Percentiles rank a stretch among this genome's conserved stretches.
phyloP scores from a whole-genome alignment of 257 asterid species.

The Pogostemon cablin region DNA sequence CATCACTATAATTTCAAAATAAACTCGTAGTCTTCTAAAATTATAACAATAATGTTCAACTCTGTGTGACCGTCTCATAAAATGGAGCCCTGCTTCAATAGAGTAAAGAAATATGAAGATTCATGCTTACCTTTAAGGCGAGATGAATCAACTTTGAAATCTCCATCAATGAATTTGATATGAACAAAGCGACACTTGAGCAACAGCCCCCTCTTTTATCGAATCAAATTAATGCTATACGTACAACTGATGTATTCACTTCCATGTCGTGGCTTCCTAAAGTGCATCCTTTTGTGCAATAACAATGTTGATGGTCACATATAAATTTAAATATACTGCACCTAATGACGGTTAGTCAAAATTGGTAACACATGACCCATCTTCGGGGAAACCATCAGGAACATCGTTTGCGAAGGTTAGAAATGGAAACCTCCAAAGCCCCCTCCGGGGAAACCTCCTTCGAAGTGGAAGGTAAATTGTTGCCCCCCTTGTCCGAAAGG shows the following conservation, averaged over 20 bases:
- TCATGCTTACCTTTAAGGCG: background rate
- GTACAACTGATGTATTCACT: conserved; percentile 33
- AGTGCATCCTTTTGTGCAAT: conserved; percentile 31
- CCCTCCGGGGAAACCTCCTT: conserved; percentile 79
- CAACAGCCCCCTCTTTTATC: conserved; percentile 12
- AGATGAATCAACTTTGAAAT: background rate
- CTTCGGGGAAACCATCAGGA: conserved; percentile 17
- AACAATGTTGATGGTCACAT: conserved; percentile 9
- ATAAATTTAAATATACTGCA: conserved; percentile 26
- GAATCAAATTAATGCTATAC: conserved; percentile 28
- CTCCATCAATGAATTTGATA: background rate
- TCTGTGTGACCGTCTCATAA: no score
- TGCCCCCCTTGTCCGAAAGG: conserved; percentile 90
- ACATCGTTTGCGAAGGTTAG: conserved; percentile 36
- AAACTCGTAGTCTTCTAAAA: no score
- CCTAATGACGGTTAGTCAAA: conserved; percentile 37
- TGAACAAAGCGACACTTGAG: background rate
- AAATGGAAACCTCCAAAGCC: conserved; percentile 77
- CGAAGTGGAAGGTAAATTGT: conserved; percentile 81
- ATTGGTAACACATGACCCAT: conserved; percentile 30
- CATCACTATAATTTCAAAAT: background rate
- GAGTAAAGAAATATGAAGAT: background rate
- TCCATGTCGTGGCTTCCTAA: conserved; percentile 23
- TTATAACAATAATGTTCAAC: no score
- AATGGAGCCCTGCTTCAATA: no score